Conservation (phyloP, 495 filamentous ascomycete species). For the Neurospora sp. region DNA sequence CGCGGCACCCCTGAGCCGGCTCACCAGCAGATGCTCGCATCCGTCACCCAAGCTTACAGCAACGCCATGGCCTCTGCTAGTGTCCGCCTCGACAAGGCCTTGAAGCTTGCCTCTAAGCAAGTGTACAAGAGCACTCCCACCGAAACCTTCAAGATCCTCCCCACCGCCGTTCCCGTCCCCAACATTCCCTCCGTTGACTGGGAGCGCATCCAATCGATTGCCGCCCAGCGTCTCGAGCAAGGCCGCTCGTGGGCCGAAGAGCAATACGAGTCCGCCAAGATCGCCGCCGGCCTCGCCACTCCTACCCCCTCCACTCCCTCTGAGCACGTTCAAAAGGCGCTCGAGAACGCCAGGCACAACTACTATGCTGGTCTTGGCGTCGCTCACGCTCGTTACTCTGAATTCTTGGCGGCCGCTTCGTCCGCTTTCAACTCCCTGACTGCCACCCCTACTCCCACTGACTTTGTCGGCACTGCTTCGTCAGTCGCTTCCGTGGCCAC, state of each 20-base stretch:
- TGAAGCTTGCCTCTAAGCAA: slow-evolving; percentile 34
- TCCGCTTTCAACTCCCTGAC: slow-evolving; percentile 44
- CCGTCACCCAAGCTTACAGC: slow-evolving; percentile 59
- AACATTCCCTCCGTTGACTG: slow-evolving; percentile 26
- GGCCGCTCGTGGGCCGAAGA: slow-evolving; percentile 54
- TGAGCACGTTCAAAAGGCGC: slow-evolving; percentile 40
- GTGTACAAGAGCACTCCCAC: slow-evolving; percentile 34
- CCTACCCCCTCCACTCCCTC: slow-evolving; percentile 41
- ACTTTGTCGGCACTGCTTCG: slow-evolving; percentile 30
- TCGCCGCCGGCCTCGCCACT: slow-evolving; percentile 40
- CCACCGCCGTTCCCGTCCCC: slow-evolving; percentile 9
- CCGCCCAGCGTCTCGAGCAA: slow-evolving; percentile 52
- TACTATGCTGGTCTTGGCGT: slow-evolving; percentile 71
- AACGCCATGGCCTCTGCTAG: slow-evolving; percentile 52
- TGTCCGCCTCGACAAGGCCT: slow-evolving; percentile 40
- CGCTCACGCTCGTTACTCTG: slow-evolving; percentile 66
- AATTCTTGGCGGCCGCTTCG: slow-evolving; percentile 60
- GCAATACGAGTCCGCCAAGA: slow-evolving; percentile 50
- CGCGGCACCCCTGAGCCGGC: slow-evolving; percentile 54
- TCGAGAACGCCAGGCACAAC: slow-evolving; percentile 52
- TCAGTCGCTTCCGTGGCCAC: slow-evolving; percentile 21
- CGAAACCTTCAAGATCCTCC: slow-evolving; percentile 24
- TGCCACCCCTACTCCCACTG: slow-evolving; percentile 38
- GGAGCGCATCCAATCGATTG: slow-evolving; percentile 42
- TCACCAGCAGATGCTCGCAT: slow-evolving; percentile 52